Base-by-base conservation (phyloP, 2,329 filamentous ascomycete genomes). In the Annulohypoxylon truncatum region DNA sequence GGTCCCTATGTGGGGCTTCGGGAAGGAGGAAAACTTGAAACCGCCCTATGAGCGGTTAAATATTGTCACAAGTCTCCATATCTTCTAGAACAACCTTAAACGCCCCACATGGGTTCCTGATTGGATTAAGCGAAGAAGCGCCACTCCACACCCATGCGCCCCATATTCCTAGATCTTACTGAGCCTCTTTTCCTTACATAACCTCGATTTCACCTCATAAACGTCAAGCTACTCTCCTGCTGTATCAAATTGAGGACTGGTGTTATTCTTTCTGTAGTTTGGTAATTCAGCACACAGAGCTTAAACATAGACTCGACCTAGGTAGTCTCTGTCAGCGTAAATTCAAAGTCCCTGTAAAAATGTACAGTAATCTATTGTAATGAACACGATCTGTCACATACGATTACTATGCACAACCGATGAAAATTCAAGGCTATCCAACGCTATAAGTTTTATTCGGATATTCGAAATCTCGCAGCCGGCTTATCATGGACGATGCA, bases 51-150 rank as follows among this genome's bases (percentile, higher is more conserved):
- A 66, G 48, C 62, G 58, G 62, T 15, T 60, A 63, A 57, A 48
- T n/a, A 31, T 57, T 42, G 61, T 35, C 33, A 40, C n/a, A 13
- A 8, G 10, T 48, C 44, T 54, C 66, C 66, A 61, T 51, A 57
- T 24, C 57, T 65, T 65, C 60, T 62, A 64, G 67, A 69, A 67
- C 53, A 67, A 64, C 57, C 47, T 67, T 61, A 65, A 64, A 63
- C 44, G 12, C 10, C 12, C 9, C n/a, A n/a, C 10, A 24, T 4
- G 5, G 4, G 4, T 18, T 0, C 4, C 13, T 56, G 55, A 67
- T 63, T 66, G 66, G 62, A 7, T 29, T 12, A 22, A 18, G 10
- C 20, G 46, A 12, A 50, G 59, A 42, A 61, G 64, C 57, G 67
- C 64, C 67, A 69, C 64, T 61, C 51, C 51, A 31, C 31, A 7